Percentiles rank a stretch among this genome's conserved stretches.
phyloP scores from a whole-genome alignment of 805 yeast species.

The Metschnikowia shivogae region DNA sequence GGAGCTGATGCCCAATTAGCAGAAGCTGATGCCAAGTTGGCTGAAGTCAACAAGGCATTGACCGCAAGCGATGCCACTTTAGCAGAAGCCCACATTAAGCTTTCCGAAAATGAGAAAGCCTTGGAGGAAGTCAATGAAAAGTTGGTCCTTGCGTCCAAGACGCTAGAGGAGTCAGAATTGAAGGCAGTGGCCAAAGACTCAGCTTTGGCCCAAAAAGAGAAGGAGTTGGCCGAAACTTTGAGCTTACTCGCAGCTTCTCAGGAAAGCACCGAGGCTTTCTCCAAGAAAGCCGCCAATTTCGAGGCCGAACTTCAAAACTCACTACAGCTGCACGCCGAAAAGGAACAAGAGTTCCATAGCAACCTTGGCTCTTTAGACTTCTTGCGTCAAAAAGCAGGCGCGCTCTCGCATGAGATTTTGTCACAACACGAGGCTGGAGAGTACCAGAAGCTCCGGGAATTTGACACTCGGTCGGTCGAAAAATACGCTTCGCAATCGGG shows the following conservation, averaged over 20 bases:
- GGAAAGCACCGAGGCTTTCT: neutral
- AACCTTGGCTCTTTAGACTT: slow-evolving; percentile 10
- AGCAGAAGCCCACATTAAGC: neutral
- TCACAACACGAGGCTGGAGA: slow-evolving; percentile 4
- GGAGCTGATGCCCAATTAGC: too few relatives aligned
- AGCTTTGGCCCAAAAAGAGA: neutral
- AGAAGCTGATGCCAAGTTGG: too few relatives aligned
- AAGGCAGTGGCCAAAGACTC: neutral
- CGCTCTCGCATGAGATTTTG: slow-evolving; percentile 4
- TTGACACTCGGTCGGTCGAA: slow-evolving; percentile 16
- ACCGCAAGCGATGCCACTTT: neutral
- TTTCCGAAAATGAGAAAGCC: too few relatives aligned
- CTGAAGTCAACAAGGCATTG: neutral
- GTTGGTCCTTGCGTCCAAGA: too few relatives aligned
- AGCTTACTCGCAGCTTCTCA: neutral
- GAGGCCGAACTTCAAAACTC: neutral
- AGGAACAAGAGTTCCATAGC: neutral
- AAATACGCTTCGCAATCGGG: slow-evolving; percentile 4
- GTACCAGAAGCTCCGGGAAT: slow-evolving; percentile 1
- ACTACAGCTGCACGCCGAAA: neutral
- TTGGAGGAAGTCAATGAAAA: too few relatives aligned
- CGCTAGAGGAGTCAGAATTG: neutral
- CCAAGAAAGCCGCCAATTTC: neutral
- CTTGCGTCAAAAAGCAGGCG: slow-evolving; percentile 8
- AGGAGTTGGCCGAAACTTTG: neutral